Evolutionary conservation across 768 basidiomycete genomes (phyloP).

Genomic region (Paxillus ammoniavirescens): DNA sequence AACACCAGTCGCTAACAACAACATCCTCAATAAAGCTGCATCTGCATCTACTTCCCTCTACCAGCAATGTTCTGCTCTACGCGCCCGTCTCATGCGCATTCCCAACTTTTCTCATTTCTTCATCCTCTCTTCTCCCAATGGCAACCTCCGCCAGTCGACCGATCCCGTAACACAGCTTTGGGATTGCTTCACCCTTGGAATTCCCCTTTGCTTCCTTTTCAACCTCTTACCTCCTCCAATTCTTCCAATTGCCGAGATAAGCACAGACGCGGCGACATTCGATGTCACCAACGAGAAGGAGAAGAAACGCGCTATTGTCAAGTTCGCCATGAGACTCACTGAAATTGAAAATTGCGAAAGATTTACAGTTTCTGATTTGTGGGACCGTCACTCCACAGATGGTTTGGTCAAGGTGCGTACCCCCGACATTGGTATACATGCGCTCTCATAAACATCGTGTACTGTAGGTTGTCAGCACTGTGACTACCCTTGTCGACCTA

Average conservation of each 20-base stretch:
- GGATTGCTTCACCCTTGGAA: conserved; percentile 90
- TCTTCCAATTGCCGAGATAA: conserved; percentile 48
- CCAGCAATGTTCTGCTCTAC: conserved; percentile 83
- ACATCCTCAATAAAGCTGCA: conserved; percentile 89
- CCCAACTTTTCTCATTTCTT: conserved; percentile 73
- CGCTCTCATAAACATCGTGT: not conserved
- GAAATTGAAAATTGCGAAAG: conserved; percentile 68
- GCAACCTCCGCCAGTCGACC: conserved; percentile 68
- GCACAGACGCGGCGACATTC: conserved; percentile 63
- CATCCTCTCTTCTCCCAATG: conserved; percentile 51
- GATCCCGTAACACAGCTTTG: conserved; percentile 95
- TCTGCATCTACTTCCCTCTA: conserved; percentile 85
- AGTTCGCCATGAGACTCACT: conserved; percentile 87
- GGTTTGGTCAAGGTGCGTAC: conserved; percentile 86
- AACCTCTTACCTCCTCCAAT: conserved; percentile 71
- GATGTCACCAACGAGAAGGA: conserved; percentile 75
- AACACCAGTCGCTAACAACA: conserved; percentile 74
- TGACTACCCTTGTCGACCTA: conserved; percentile 77
- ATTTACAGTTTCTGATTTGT: conserved; percentile 90
- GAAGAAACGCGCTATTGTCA: conserved; percentile 88
- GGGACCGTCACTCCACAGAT: conserved; percentile 88
- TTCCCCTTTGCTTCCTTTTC: conserved; percentile 94
- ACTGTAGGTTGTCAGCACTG: conserved; percentile 81
- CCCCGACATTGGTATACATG: not conserved
- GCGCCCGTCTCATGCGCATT: conserved; percentile 75